Conservation (phyloP, 352 stramenopile species). For the Pythium chondricola region DNA sequence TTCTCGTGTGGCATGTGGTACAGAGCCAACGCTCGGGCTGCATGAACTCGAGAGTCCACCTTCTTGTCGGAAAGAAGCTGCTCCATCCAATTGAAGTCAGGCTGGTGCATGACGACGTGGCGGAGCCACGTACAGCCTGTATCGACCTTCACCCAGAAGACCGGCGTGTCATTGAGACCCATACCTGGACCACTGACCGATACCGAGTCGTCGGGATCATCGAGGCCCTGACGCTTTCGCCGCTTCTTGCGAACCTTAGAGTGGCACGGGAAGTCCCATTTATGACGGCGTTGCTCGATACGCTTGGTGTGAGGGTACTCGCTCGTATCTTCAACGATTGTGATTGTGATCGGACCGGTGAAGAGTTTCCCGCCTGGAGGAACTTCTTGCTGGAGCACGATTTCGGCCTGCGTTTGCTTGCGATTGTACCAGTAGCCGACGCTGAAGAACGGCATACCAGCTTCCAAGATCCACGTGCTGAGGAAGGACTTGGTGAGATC, state of each 20-base stretch:
- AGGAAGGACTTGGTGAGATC: constrained; percentile 80
- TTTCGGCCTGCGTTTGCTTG: constrained; percentile 81
- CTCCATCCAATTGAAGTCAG: constrained; percentile 88
- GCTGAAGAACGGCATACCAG: constrained; percentile 82
- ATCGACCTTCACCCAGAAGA: constrained; percentile 86
- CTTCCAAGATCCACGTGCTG: constrained; percentile 73
- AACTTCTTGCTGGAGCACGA: constrained; percentile 80
- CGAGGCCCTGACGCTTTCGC: constrained; percentile 72
- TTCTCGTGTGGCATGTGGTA: constrained; percentile 82
- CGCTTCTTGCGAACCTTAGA: constrained; percentile 86
- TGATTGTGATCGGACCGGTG: constrained; percentile 75
- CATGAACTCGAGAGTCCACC: constrained; percentile 74
- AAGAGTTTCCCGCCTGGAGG: constrained; percentile 75
- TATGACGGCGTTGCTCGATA: constrained; percentile 80
- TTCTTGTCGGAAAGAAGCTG: constrained; percentile 81
- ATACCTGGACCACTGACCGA: constrained; percentile 71
- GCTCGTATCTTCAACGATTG: constrained; percentile 81
- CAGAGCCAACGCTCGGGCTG: constrained; percentile 59
- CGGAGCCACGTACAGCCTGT: constrained; percentile 68
- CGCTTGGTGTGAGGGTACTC: constrained; percentile 78
- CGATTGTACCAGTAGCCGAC: constrained; percentile 88
- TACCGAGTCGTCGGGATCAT: constrained; percentile 72
- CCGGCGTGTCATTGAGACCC: constrained; percentile 81
- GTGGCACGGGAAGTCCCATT: constrained; percentile 83
- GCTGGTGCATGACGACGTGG: constrained; percentile 83